Base-by-base conservation (phyloP, 495 filamentous ascomycete species). In the Bacidia rubella region DNA sequence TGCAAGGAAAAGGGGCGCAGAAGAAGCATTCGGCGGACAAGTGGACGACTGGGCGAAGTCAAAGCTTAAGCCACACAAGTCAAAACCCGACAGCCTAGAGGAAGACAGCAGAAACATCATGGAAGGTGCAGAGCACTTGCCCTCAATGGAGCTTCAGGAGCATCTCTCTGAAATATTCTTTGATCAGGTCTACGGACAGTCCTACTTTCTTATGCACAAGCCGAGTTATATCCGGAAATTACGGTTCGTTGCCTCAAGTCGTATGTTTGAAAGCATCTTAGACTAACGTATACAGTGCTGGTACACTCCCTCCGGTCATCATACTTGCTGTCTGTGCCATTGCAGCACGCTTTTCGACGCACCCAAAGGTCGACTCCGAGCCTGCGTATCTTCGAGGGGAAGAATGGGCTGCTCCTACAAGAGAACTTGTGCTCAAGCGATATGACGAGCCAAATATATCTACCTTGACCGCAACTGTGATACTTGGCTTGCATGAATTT, bases 401-500 rank as follows among this genome's bases (percentile, higher is more conserved):
- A 62, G 77, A 82, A 32, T 98, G 89, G 86, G 92, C 88, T 21
- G 76, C 76, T 20, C 80, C 85, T 26, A 90, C 90, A 20, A 78
- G 88, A 39, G 82, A 87, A 47, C 92, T 95, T 54, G 78, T 89
- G 29, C 70, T 89, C 38, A 85, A 80, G 59, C 76, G 87, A 51
- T 95, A 94, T 59, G 90, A 95, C 65, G 86, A 87, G 65, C 90
- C 92, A 0, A 98, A 95, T 60, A 94, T 98, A 49, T 95, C 90
- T 2, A 95, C 92, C 24, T 68, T 98, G 25, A 94, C 88, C 12
- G 88, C 88, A 20, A 80, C 94, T 50, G 60, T 96, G 17, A 78
- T 97, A 15, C 74, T 98, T 44, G 88, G 90, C 12, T 70, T 98
- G 45, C 92, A 98, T 62, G 90, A 95, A 60, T 95, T 98, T 59